phyloP scores from a whole-genome alignment of 164 flowering plant genomes.

The Akebia trifoliata region DNA sequence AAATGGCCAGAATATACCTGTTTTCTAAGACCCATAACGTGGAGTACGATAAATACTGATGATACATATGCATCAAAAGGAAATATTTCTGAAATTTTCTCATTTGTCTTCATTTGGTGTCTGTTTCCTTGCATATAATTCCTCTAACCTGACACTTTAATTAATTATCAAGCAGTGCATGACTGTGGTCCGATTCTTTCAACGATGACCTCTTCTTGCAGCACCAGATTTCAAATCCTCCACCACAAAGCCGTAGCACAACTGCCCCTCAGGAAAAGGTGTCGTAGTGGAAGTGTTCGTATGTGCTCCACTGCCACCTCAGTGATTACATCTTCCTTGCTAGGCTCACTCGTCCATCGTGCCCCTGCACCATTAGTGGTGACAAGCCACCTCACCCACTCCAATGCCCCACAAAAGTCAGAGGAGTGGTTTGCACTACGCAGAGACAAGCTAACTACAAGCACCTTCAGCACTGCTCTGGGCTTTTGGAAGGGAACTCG shows the following conservation, averaged over 20 bases:
- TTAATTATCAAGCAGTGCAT: background rate
- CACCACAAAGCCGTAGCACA: slow-evolving; percentile 19
- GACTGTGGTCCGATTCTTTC: slow-evolving; percentile 1
- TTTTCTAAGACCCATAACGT: no score
- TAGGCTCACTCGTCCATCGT: slow-evolving; percentile 18
- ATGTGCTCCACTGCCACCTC: slow-evolving; percentile 30
- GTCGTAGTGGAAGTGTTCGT: slow-evolving; percentile 11
- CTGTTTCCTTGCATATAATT: no score
- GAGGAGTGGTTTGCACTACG: slow-evolving; percentile 95
- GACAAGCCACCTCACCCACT: slow-evolving; percentile 27
- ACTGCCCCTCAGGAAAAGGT: slow-evolving; percentile 15
- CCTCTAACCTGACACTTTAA: no score
- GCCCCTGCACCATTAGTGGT: slow-evolving; percentile 32
- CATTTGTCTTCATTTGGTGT: no score
- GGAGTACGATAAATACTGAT: no score
- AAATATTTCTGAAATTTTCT: no score
- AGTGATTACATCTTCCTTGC: slow-evolving; percentile 12
- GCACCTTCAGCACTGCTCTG: slow-evolving; percentile 91
- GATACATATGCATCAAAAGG: no score
- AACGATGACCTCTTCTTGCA: slow-evolving; percentile 41
- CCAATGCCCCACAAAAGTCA: slow-evolving; percentile 67
- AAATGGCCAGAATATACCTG: no score
- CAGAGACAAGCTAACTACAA: slow-evolving; percentile 78
- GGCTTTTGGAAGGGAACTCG: slow-evolving; percentile 94
- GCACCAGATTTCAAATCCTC: slow-evolving; percentile 23